Evolutionary conservation across 306 rosid genomes (phyloP).

Genomic region (Argentina anserina): DNA sequence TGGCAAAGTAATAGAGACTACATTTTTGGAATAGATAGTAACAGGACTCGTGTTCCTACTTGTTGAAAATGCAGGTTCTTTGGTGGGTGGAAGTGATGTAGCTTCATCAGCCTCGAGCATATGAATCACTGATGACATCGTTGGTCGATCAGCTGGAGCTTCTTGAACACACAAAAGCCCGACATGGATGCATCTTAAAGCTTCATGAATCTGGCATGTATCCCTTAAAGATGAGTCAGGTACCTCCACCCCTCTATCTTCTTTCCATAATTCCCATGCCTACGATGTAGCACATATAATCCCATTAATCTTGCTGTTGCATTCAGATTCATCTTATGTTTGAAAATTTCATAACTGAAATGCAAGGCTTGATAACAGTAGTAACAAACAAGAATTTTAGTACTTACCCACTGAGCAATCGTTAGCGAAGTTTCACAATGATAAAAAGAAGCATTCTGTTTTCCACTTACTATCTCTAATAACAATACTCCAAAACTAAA

Average conservation of each 20-base stretch:
- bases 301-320: background rate
- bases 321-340: background rate
- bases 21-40: background rate
- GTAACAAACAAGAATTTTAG: background rate
- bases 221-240: background rate
- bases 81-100: background rate
- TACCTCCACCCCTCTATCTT: constrained; percentile 29
- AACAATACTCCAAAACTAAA: constrained; percentile 20
- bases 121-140: constrained; percentile 2
- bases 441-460: constrained; percentile 11
- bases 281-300: background rate
- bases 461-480: constrained; percentile 20
- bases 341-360: background rate
- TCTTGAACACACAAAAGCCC: constrained; percentile 24
- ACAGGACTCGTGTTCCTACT: background rate
- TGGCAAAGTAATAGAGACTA: background rate
- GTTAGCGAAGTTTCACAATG: background rate
- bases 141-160: constrained; percentile 18
- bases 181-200: constrained; percentile 4
- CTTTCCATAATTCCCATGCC: constrained; percentile 20
- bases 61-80: background rate
- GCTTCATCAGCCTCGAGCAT: constrained; percentile 1
- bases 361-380: background rate
- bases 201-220: constrained; percentile 9
- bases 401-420: constrained; percentile 15